phyloP scores from a whole-genome alignment of 805 yeast genomes.

The Myxozyma neglecta region DNA sequence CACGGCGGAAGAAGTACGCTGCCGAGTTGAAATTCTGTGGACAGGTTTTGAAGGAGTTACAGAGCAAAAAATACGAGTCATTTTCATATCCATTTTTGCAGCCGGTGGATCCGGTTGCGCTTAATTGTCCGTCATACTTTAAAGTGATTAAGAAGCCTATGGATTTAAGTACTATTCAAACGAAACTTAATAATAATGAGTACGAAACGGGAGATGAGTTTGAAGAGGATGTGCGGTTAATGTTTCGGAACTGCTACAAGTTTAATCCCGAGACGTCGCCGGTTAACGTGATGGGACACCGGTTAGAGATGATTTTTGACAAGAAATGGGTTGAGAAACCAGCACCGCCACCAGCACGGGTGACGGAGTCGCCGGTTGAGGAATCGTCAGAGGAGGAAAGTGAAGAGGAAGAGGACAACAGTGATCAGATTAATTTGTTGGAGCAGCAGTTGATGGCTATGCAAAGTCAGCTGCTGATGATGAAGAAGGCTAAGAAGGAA shows the following conservation, averaged over 20 bases:
- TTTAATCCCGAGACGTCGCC: conserved; percentile 98
- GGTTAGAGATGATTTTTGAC: conserved; percentile 81
- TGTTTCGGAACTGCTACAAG: conserved; percentile 83
- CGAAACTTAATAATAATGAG: conserved; percentile 78
- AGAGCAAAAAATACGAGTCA: conserved; percentile 76
- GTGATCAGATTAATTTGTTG: conserved; percentile 83
- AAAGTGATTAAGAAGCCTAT: conserved; percentile 88
- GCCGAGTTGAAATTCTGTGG: conserved; percentile 86
- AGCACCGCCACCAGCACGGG: conserved; percentile 48
- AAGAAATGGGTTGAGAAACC: conserved; percentile 88
- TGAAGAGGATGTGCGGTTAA: conserved; percentile 75
- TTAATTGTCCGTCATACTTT: conserved; percentile 86
- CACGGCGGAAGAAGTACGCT: conserved; percentile 86
- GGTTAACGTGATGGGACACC: conserved; percentile 92
- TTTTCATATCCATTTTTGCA: conserved; percentile 86
- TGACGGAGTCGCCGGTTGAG: conserved; percentile 44
- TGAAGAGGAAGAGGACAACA: conserved; percentile 62
- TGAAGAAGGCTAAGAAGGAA: conserved; percentile 75
- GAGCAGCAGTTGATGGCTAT: conserved; percentile 84
- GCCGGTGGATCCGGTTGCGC: conserved; percentile 94
- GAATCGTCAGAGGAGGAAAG: conserved; percentile 51
- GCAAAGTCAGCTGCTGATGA: conserved; percentile 77
- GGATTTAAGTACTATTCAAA: conserved; percentile 86
- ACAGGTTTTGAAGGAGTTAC: conserved; percentile 76
- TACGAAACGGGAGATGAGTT: conserved; percentile 88